Percentiles rank a stretch among this genome's conserved stretches.
Evolutionary conservation across 345 rosid genomes (phyloP).

Genomic region (Zanthoxylum bungeanum): DNA sequence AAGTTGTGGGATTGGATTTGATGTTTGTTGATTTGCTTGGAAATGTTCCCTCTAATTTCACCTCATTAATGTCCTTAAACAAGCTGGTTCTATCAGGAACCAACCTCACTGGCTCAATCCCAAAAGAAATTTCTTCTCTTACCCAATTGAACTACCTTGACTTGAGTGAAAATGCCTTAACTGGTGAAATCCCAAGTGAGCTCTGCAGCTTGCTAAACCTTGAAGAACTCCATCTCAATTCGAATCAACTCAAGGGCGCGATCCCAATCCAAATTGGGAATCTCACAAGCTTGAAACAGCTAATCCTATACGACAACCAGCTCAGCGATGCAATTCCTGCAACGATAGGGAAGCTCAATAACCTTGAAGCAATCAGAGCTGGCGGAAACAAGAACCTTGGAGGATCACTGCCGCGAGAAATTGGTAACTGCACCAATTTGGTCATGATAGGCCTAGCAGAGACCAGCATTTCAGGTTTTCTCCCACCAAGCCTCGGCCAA

Average conservation of each 20-base stretch:
- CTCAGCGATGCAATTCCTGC: conserved; percentile 60
- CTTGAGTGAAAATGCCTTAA: conserved; percentile 66
- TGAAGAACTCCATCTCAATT: conserved; percentile 53
- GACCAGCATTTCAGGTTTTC: conserved; percentile 77
- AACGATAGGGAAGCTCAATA: conserved; percentile 53
- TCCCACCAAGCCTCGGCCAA: conserved; percentile 66
- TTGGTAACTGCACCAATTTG: conserved; percentile 69
- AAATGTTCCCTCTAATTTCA: conserved; percentile 40
- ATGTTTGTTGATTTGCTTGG: conserved; percentile 50
- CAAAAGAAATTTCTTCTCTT: conserved; percentile 45
- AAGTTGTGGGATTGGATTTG: conserved; percentile 43
- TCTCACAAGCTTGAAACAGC: conserved; percentile 45
- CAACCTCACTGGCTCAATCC: conserved; percentile 74
- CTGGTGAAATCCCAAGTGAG: conserved; percentile 65
- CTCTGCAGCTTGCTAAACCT: conserved; percentile 52
- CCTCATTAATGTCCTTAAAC: conserved; percentile 37
- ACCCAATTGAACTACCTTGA: conserved; percentile 37
- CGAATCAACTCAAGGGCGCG: conserved; percentile 58
- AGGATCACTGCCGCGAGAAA: conserved; percentile 64
- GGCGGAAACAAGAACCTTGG: conserved; percentile 85
- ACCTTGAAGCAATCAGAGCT: conserved; percentile 57
- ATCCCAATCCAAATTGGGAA: conserved; percentile 62
- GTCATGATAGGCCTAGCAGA: conserved; percentile 72
- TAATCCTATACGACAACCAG: conserved; percentile 64
- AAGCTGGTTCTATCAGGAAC: conserved; percentile 47